phyloP scores from a whole-genome alignment of 2,329 filamentous ascomycete species.

The Hypoxylon sp. region DNA sequence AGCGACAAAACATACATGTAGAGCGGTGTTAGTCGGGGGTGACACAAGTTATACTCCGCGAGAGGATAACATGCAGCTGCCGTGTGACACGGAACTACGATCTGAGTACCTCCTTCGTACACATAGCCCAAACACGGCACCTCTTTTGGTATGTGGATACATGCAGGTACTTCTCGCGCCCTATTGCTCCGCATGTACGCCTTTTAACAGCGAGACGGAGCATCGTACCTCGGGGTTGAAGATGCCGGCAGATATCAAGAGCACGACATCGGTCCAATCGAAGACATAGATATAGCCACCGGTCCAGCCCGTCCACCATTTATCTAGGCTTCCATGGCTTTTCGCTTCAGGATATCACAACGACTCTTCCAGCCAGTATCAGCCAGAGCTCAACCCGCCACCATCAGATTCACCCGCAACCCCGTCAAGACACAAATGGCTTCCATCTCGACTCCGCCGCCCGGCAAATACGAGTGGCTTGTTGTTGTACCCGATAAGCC shows the following conservation, averaged over 20 bases:
- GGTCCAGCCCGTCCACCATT: not conserved
- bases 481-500: conserved; percentile 77
- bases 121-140: not conserved
- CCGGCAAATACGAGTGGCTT: conserved; percentile 64
- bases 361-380: conserved; percentile 32
- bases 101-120: conserved; percentile 8
- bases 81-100: conserved; percentile 10
- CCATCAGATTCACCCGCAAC: conserved; percentile 22
- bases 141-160: conserved; percentile 1
- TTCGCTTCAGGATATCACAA: conserved; percentile 22
- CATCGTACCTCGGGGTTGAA: conserved; percentile 34
- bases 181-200: conserved; percentile 19
- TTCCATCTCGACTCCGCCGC: conserved; percentile 42
- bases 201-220: conserved; percentile 1
- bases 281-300: conserved; percentile 20
- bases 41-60: conserved; percentile 7
- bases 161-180: conserved; percentile 8
- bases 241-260: conserved; percentile 36
- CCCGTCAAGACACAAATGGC: conserved; percentile 44
- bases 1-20: no score
- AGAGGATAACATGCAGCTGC: not conserved
- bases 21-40: no score
- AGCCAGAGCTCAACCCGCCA: conserved; percentile 25
- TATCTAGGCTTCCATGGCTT: conserved; percentile 26
- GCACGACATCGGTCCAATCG: conserved; percentile 16